phyloP scores from a whole-genome alignment of 441 rosid genomes.

The Euphorbia schlechtendalii region DNA sequence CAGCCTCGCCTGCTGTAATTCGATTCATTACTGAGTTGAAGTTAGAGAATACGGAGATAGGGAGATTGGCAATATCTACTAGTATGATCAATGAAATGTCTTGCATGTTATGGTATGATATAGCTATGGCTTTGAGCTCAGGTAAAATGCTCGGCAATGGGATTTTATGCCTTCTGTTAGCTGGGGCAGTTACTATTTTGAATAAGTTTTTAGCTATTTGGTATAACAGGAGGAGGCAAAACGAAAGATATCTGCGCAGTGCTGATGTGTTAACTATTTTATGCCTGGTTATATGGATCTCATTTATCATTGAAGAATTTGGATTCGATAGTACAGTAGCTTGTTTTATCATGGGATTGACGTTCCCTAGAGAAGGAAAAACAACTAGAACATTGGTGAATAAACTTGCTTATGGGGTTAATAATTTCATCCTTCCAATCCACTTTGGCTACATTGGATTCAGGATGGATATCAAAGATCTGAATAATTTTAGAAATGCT shows the following conservation, averaged over 20 bases:
- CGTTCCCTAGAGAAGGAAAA: conserved; percentile 83
- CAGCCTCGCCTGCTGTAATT: conserved; percentile 67
- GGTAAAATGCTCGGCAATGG: conserved; percentile 21
- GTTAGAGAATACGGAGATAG: conserved; percentile 54
- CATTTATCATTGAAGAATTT: conserved; percentile 33
- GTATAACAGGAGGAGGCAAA: conserved; percentile 47
- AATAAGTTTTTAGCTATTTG: conserved; percentile 47
- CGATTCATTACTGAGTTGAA: conserved; percentile 60
- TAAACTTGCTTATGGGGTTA: conserved; percentile 50
- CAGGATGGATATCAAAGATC: conserved; percentile 30
- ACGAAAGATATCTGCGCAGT: conserved; percentile 45
- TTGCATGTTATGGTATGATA: conserved; percentile 30
- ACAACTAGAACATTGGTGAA: conserved; percentile 56
- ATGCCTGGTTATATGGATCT: conserved; percentile 27
- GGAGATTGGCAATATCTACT: conserved; percentile 53
- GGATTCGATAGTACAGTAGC: conserved; percentile 38
- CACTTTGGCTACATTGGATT: conserved; percentile 74
- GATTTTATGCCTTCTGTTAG: conserved; percentile 27
- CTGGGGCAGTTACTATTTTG: conserved; percentile 24
- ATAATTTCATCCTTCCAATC: conserved; percentile 72
- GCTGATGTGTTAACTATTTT: conserved; percentile 45
- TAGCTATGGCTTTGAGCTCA: conserved; percentile 23
- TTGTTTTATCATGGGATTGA: conserved; percentile 54
- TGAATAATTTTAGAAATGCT: conserved; percentile 14
- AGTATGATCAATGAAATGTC: conserved; percentile 54